These are phyloP conservation scores for Cystobasidium tubakii DNA, from an alignment of 768 basidiomycete genomes.

Conservation along the genomic window DNA sequence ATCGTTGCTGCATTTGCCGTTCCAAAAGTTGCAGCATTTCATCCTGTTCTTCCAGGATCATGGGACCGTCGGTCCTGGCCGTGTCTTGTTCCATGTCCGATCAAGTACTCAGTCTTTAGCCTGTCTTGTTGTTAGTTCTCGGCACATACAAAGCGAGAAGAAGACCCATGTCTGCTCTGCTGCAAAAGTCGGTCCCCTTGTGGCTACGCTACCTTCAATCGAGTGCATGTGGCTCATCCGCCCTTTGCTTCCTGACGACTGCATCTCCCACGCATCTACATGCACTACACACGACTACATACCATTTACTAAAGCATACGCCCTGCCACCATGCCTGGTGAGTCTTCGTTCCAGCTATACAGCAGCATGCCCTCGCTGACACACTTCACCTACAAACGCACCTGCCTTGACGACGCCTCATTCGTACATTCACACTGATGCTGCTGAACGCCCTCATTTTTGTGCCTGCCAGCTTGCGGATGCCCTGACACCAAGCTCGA, in stretches of 20 bases:
- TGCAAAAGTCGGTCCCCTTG: too few species aligned
- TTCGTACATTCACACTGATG: neutral
- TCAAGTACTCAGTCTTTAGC: too few species aligned
- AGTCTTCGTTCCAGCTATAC: neutral
- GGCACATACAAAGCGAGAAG: too few species aligned
- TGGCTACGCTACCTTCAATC: too few species aligned
- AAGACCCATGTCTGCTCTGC: too few species aligned
- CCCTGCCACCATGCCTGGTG: constrained; percentile 12
- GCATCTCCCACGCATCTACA: neutral
- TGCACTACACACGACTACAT: too few species aligned
- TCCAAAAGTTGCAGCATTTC: constrained; percentile 5
- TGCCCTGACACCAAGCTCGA: constrained; percentile 26
- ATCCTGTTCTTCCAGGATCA: neutral
- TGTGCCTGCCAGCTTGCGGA: constrained; percentile 23
- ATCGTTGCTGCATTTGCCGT: neutral
- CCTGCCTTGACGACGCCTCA: constrained; percentile 10
- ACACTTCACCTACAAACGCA: neutral
- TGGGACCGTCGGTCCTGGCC: neutral
- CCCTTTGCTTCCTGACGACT: neutral
- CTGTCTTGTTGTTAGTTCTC: too few species aligned
- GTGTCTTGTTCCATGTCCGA: neutral
- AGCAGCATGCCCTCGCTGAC: neutral
- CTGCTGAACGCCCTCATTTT: too few species aligned
- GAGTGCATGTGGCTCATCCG: neutral
- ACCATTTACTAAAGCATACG: neutral